A percentile compares a stretch with the other conserved stretches of the same genome.
Evolutionary conservation across 1,139 yeast species (phyloP).

Genomic region (Pichia sp.): DNA sequence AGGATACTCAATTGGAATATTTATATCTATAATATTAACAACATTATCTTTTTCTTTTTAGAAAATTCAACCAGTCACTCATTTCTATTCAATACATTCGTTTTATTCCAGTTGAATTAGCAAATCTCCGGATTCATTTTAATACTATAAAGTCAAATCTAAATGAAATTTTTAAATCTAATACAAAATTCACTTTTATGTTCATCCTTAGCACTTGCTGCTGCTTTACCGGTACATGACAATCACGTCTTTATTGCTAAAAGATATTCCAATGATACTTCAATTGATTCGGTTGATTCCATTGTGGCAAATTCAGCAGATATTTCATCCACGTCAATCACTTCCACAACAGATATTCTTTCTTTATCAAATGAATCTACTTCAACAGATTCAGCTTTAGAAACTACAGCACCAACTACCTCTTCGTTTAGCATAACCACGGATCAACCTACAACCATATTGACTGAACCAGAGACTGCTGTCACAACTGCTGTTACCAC

Average conservation of each 20-base stretch:
- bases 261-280: conserved; percentile 21
- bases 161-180: neutral
- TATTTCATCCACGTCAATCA: conserved; percentile 1
- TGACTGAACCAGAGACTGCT: conserved; percentile 1
- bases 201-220: conserved; percentile 14
- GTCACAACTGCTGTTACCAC: neutral
- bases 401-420: too few relatives aligned
- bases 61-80: conserved; percentile 25
- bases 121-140: conserved; percentile 1
- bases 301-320: too few relatives aligned
- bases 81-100: conserved; percentile 2
- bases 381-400: too few relatives aligned
- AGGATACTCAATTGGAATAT: too few relatives aligned
- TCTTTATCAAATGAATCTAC: neutral
- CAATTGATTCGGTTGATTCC: neutral
- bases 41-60: conserved; percentile 6
- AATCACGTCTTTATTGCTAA: conserved; percentile 17
- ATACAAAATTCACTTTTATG: conserved; percentile 1
- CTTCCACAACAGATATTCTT: conserved; percentile 2
- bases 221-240: conserved; percentile 8
- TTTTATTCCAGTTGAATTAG: conserved; percentile 19
- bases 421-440: too few relatives aligned
- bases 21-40: conserved; percentile 20
- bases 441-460: too few relatives aligned
- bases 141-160: too few relatives aligned